Evolutionary conservation across 495 filamentous ascomycete species (phyloP), one percentile per base, ranked within the genome.

Genomic region (Penicillium flavigenum): DNA sequence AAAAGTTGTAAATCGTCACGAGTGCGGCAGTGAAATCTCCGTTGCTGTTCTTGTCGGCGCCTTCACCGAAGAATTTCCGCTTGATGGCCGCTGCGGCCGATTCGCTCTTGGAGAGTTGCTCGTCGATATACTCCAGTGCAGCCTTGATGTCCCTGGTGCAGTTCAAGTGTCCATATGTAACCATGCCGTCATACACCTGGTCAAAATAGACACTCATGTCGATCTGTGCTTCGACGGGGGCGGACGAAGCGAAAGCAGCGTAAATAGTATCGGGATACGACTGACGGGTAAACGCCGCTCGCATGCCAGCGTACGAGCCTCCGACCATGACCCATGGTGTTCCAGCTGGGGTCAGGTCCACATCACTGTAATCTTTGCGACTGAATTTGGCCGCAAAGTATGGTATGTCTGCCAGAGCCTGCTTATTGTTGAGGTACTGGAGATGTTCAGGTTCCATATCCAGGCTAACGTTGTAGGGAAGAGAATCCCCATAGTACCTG

Each of bases 301-400:
- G 76, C 59, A 79, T 79, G 1, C 83, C 83, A 5, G 83, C 66
- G 63, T 86, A 86, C 10, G 81, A 83, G 10, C 81, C 83, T 43
- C 83, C 83, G 1, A 85, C 51, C 69, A 84, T 81, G 31, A 86
- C 65, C 83, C 83, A 86, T 6, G 83, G 83, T 0, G 81, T 80
- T 1, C 56, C 63, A 29, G 66, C 57, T 0, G 81, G 81, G 0
- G 75, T 73, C 31, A 85, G 54, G 49, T 79, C 70, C 12, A 68
- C 36, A 17, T 73, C 53, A 7, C 68, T 41, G 44, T 75, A 66
- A 5, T 62, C 68, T 17, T 54, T 36, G 10, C 73, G 71, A 31
- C 59, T 71, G 66, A 83, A 85, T 26, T 74, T 74, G 47, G 72
- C 61, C 1, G 81, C 81, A 65, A 85, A 83, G 45, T 65, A 70